These are phyloP conservation scores for Crepidotus variabilis DNA, from an alignment of 768 basidiomycete genomes.

Conservation along the genomic window DNA sequence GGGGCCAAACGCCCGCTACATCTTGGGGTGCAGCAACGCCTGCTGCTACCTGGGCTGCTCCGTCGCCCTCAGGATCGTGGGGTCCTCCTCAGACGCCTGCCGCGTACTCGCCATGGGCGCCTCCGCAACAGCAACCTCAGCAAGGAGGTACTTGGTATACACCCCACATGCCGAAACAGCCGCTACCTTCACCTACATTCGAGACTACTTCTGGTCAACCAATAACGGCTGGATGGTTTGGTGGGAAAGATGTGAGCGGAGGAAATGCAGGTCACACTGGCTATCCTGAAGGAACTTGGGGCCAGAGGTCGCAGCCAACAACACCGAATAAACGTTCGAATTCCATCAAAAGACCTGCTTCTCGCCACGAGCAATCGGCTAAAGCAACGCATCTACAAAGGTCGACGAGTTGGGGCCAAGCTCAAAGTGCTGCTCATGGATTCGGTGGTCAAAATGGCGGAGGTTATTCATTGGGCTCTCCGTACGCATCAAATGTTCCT, in stretches of 20 bases:
- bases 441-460: background rate
- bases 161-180: constrained; percentile 12
- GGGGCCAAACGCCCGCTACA: constrained; percentile 13
- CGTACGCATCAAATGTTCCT: constrained; percentile 9
- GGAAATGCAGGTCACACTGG: constrained; percentile 7
- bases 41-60: constrained; percentile 12
- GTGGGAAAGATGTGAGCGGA: constrained; percentile 5
- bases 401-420: constrained; percentile 6
- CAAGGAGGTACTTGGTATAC: constrained; percentile 16
- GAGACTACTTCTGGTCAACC: constrained; percentile 13
- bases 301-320: background rate
- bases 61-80: constrained; percentile 17
- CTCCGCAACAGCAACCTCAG: constrained; percentile 10
- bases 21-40: constrained; percentile 15
- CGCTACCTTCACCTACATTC: constrained; percentile 7
- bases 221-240: constrained; percentile 17
- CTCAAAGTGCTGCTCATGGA: background rate
- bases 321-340: background rate
- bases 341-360: background rate
- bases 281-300: constrained; percentile 6
- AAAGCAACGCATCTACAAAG: constrained; percentile 3
- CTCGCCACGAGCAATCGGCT: background rate
- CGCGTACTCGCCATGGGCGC: constrained; percentile 11
- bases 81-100: constrained; percentile 17
- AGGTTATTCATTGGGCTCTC: background rate